phyloP scores from a whole-genome alignment of 768 basidiomycete genomes.

The Mycena vitilis region DNA sequence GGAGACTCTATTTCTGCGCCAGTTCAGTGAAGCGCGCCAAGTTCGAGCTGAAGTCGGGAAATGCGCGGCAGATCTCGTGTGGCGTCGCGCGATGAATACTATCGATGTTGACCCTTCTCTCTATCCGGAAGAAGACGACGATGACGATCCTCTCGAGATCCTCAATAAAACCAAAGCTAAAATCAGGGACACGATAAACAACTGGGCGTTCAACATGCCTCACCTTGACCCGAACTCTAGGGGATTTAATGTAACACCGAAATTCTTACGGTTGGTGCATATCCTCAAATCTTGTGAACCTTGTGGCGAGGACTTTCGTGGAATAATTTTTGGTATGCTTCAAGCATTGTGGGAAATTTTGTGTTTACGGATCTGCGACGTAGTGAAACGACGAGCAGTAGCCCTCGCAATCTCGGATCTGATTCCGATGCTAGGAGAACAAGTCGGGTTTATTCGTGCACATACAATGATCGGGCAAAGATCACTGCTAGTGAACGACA shows the following conservation, averaged over 20 bases:
- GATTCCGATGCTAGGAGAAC: slow-evolving; percentile 63
- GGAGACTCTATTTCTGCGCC: slow-evolving; percentile 50
- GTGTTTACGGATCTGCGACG: slow-evolving; percentile 16
- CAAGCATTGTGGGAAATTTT: slow-evolving; percentile 1
- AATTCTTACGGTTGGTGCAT: slow-evolving; percentile 71
- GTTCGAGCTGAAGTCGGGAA: slow-evolving; percentile 68
- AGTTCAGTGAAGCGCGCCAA: slow-evolving; percentile 60
- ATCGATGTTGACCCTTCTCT: slow-evolving; percentile 47
- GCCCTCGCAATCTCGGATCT: slow-evolving; percentile 72
- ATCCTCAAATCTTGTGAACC: slow-evolving; percentile 65
- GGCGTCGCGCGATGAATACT: slow-evolving; percentile 65
- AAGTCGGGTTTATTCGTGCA: slow-evolving; percentile 66
- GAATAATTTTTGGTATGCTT: slow-evolving; percentile 70
- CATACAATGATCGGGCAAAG: slow-evolving; percentile 56
- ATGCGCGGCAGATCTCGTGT: slow-evolving; percentile 78
- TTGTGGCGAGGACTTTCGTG: slow-evolving; percentile 70
- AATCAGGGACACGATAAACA: slow-evolving; percentile 59
- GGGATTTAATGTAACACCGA: slow-evolving; percentile 76
- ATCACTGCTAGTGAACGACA: slow-evolving; percentile 42
- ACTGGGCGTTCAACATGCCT: slow-evolving; percentile 75
- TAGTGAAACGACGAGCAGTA: slow-evolving; percentile 65
- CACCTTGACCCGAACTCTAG: slow-evolving; percentile 66
- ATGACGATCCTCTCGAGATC: slow-evolving; percentile 40
- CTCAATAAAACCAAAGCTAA: slow-evolving; percentile 39
- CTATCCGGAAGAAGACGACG: slow-evolving; percentile 50